Evolutionary conservation across 2,329 filamentous ascomycete species (phyloP).

Genomic region (Massarina eburnea): DNA sequence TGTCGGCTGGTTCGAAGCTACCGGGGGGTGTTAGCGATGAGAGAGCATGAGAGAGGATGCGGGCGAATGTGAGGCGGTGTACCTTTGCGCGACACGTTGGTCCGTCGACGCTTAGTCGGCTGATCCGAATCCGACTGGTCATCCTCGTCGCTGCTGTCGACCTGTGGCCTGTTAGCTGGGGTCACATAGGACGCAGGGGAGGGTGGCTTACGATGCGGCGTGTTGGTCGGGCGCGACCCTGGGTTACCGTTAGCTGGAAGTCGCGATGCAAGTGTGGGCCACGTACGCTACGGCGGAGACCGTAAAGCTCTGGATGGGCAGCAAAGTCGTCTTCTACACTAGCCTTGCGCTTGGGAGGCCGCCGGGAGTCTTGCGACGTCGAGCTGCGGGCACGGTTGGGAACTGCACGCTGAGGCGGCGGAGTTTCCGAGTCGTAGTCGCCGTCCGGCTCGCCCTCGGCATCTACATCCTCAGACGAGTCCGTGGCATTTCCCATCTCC

Average conservation of each 20-base stretch:
- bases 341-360: constrained; percentile 66
- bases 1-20: constrained; percentile 54
- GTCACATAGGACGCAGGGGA: constrained; percentile 7
- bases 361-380: constrained; percentile 70
- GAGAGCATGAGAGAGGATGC: constrained; percentile 11
- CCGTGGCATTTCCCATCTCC: constrained; percentile 48
- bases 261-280: constrained; percentile 9
- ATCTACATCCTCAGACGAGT: constrained; percentile 53
- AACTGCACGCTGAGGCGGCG: constrained; percentile 43
- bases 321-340: constrained; percentile 76
- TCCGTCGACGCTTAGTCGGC: constrained; percentile 66
- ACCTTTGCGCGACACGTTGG: constrained; percentile 63
- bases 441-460: constrained; percentile 57
- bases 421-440: constrained; percentile 74
- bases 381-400: constrained; percentile 62
- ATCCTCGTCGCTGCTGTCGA: constrained; percentile 65
- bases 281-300: constrained; percentile 86
- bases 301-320: constrained; percentile 93
- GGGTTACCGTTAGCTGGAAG: constrained; percentile 35
- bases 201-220: constrained; percentile 59
- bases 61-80: constrained; percentile 30
- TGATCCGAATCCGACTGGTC: constrained; percentile 69
- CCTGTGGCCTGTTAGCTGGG: constrained; percentile 41
- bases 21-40: constrained; percentile 52
- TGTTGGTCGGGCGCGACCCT: constrained; percentile 63